A percentile compares a stretch with the other conserved stretches of the same genome.
Evolutionary conservation across 1,284 basidiomycete genomes (phyloP).

Genomic region (Leccinum solheimii): DNA sequence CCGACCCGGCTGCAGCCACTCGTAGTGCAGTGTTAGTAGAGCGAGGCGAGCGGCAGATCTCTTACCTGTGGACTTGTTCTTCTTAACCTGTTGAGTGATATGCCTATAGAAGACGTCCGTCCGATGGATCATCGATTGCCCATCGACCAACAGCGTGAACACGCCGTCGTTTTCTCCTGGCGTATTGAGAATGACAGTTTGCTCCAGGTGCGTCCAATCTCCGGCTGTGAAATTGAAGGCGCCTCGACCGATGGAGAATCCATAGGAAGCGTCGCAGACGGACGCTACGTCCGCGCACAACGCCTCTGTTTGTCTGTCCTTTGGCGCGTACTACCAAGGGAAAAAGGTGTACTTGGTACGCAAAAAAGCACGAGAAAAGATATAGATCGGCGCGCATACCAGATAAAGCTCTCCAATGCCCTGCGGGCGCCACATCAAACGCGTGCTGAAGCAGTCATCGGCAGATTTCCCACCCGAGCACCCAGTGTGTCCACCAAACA

Average conservation of each 20-base stretch:
- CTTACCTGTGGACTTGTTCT: neutral
- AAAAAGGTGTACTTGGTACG: neutral
- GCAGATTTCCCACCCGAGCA: conserved; percentile 59
- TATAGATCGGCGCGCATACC: conserved; percentile 40
- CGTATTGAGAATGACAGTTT: conserved; percentile 69
- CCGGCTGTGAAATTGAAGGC: conserved; percentile 66
- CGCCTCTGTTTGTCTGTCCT: conserved; percentile 52
- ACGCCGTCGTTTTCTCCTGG: conserved; percentile 58
- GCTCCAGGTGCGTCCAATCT: conserved; percentile 64
- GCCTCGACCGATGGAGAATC: conserved; percentile 73
- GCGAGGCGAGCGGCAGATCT: neutral
- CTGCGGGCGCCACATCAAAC: conserved; percentile 69
- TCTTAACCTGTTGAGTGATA: conserved; percentile 19
- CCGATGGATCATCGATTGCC: conserved; percentile 51
- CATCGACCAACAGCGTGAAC: conserved; percentile 55
- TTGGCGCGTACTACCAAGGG: conserved; percentile 60
- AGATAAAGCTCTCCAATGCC: conserved; percentile 73
- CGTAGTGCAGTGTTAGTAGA: neutral
- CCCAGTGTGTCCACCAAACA: conserved; percentile 65
- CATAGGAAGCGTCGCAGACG: conserved; percentile 64
- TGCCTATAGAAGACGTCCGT: conserved; percentile 63
- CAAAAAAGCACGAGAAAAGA: neutral
- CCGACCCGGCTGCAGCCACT: neutral
- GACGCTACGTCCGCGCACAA: conserved; percentile 60
- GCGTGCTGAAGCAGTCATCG: conserved; percentile 65